These are phyloP conservation scores for Metschnikowia santaceciliae DNA, from an alignment of 805 yeast species.

Conservation along the genomic window DNA sequence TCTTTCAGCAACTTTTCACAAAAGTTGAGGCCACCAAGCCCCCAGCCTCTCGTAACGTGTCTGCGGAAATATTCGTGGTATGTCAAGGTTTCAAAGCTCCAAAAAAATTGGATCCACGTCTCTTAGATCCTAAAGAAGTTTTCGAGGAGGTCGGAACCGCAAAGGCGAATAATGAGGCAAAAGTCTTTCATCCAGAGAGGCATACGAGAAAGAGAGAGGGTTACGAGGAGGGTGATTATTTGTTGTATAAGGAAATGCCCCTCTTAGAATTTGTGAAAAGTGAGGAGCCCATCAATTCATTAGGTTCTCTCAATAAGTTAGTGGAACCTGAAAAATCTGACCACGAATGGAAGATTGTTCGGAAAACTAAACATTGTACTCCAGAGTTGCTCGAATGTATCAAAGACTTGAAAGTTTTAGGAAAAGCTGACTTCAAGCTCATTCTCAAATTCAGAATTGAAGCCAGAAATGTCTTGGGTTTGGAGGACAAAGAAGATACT, in stretches of 20 bases:
- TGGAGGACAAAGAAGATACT: conserved; percentile 56
- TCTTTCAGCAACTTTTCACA: conserved; percentile 90
- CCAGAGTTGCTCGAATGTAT: conserved; percentile 77
- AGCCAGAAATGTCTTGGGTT: conserved; percentile 72
- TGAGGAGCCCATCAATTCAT: conserved; percentile 77
- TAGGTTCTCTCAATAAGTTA: conserved; percentile 71
- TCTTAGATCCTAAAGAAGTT: conserved; percentile 87
- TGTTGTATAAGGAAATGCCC: conserved; percentile 64
- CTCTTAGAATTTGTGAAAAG: conserved; percentile 76
- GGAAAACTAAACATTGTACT: conserved; percentile 72
- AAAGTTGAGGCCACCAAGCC: conserved; percentile 99
- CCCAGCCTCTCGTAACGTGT: conserved; percentile 97
- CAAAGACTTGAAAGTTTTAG: conserved; percentile 89
- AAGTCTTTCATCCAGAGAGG: conserved; percentile 91
- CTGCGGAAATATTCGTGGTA: conserved; percentile 98
- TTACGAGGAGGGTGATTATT: conserved; percentile 90
- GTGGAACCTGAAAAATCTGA: conserved; percentile 52
- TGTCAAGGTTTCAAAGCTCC: conserved; percentile 97
- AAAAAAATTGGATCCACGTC: conserved; percentile 85
- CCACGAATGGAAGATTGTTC: conserved; percentile 68
- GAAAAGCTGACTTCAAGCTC: conserved; percentile 86
- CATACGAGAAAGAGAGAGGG: conserved; percentile 90
- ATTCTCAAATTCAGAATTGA: conserved; percentile 85
- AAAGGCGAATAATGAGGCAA: conserved; percentile 76
- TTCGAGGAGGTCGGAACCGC: conserved; percentile 81